phyloP scores from a whole-genome alignment of 75 land plant species.

The Pseudotsuga menziesii region DNA sequence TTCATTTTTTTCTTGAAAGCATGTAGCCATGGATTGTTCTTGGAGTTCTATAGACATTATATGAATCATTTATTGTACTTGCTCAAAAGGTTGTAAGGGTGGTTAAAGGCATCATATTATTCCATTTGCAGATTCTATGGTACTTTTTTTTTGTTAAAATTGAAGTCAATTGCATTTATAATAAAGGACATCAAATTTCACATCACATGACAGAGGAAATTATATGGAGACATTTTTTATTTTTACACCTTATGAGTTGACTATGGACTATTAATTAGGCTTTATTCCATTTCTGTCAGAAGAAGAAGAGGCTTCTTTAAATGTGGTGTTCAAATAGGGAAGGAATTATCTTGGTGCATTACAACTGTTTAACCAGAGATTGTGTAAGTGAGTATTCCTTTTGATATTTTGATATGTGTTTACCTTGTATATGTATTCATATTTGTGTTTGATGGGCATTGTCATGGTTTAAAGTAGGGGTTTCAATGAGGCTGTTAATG shows the following conservation, averaged over 20 bases:
- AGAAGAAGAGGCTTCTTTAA: constrained; percentile 53
- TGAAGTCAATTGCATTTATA: background rate
- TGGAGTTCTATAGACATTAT: constrained; percentile 90
- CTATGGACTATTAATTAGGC: constrained; percentile 25
- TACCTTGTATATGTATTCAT: background rate
- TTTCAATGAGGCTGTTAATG: constrained; percentile 97
- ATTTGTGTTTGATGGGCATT: background rate
- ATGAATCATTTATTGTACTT: constrained; percentile 82
- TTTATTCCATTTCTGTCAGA: constrained; percentile 54
- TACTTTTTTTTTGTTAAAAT: background rate
- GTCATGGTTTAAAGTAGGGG: constrained; percentile 44
- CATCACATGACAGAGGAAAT: background rate
- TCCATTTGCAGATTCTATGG: background rate
- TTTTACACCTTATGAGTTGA: background rate
- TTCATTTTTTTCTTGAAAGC: background rate
- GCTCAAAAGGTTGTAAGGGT: constrained; percentile 90
- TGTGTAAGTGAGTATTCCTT: constrained; percentile 38
- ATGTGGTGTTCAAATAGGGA: constrained; percentile 37
- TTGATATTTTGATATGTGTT: background rate
- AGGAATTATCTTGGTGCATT: constrained; percentile 68
- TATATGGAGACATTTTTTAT: background rate
- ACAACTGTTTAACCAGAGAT: constrained; percentile 54
- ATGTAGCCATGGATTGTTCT: constrained; percentile 74
- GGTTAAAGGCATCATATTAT: constrained; percentile 36
- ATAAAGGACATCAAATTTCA: background rate